Conservation (phyloP, 1,284 basidiomycete species). For the Entoloma clypeatum region DNA sequence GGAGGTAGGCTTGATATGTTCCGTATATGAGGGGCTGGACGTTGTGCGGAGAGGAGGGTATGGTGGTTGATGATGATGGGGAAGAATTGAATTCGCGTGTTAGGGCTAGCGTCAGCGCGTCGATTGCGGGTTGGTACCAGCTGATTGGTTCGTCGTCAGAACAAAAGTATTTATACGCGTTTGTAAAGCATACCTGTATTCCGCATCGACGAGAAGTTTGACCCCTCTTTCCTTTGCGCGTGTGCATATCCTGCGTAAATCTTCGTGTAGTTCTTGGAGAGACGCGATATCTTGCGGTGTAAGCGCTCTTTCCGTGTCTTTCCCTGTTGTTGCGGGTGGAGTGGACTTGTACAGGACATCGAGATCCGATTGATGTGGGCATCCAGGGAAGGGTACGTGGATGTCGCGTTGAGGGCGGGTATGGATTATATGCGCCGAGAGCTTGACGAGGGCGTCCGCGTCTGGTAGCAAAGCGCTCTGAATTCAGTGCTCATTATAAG, state of each 20-base stretch:
- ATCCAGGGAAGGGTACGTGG: constrained; percentile 62
- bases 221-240: constrained; percentile 59
- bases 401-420: constrained; percentile 29
- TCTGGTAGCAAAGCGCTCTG: constrained; percentile 63
- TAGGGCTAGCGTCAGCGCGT: constrained; percentile 72
- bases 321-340: background rate
- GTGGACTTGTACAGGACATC: constrained; percentile 42
- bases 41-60: background rate
- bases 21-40: constrained; percentile 71
- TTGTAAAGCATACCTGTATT: constrained; percentile 55
- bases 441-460: constrained; percentile 48
- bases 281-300: constrained; percentile 52
- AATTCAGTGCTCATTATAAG: background rate
- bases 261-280: constrained; percentile 56
- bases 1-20: constrained; percentile 85
- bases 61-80: constrained; percentile 9
- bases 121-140: constrained; percentile 84
- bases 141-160: constrained; percentile 27
- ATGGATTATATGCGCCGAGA: constrained; percentile 51
- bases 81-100: constrained; percentile 71
- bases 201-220: constrained; percentile 77
- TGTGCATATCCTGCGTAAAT: constrained; percentile 57
- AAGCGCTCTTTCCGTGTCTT: constrained; percentile 27
- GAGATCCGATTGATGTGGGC: constrained; percentile 46
- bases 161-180: background rate